Evolutionary conservation across 1,284 basidiomycete species (phyloP).

Genomic region (Fomitopsis schrenkii): DNA sequence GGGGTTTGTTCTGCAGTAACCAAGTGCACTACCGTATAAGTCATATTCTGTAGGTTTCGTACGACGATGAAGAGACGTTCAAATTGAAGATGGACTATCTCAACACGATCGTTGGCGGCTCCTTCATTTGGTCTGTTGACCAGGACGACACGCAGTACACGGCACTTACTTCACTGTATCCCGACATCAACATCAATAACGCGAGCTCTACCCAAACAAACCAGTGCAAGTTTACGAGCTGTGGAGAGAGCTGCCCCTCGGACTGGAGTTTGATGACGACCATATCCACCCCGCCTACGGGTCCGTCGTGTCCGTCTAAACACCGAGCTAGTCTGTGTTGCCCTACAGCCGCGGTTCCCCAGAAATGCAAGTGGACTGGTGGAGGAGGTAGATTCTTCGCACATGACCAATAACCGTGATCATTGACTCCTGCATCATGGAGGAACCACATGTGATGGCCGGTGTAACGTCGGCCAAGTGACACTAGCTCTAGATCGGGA

Average conservation of each 20-base stretch:
- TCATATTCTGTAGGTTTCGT: constrained; percentile 10
- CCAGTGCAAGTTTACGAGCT: neutral
- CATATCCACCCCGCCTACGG: neutral
- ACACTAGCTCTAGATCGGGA: neutral
- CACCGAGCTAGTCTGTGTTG: neutral
- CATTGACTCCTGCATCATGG: neutral
- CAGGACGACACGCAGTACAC: neutral
- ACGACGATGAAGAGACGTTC: constrained; percentile 12
- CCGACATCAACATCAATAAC: neutral
- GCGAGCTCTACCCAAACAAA: neutral
- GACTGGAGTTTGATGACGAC: neutral
- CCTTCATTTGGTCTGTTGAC: neutral
- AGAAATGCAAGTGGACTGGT: neutral
- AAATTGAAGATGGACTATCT: constrained; percentile 4
- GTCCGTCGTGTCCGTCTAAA: neutral
- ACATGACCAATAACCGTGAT: neutral
- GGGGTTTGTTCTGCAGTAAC: no score
- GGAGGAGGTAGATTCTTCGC: neutral
- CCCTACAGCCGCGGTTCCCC: neutral
- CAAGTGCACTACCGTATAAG: no score
- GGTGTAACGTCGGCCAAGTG: neutral
- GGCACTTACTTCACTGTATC: neutral
- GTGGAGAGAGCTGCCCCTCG: neutral
- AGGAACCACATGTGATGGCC: neutral
- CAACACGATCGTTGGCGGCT: neutral